Percentiles rank a stretch among this genome's conserved stretches.
phyloP scores from a whole-genome alignment of 2,329 filamentous ascomycete species.

The Sodiomyces alkalinus region DNA sequence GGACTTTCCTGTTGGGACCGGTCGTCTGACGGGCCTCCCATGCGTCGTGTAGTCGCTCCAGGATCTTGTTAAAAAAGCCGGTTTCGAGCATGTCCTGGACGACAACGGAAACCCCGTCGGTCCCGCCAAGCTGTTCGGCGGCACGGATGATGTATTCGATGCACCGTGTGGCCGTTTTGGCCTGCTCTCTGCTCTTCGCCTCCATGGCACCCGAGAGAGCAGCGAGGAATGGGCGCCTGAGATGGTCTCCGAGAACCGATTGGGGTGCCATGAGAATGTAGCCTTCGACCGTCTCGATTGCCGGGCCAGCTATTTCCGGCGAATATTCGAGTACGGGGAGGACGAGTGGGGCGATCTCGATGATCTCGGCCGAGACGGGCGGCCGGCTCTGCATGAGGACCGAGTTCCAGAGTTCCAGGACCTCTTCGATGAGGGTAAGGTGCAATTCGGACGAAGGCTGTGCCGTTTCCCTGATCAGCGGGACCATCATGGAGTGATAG shows the following conservation, averaged over 20 bases:
- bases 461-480: slow-evolving; percentile 67
- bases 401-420: slow-evolving; percentile 74
- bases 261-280: slow-evolving; percentile 57
- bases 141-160: slow-evolving; percentile 51
- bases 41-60: slow-evolving; percentile 51
- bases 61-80: slow-evolving; percentile 46
- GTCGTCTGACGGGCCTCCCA: slow-evolving; percentile 67
- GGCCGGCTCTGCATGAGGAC: slow-evolving; percentile 52
- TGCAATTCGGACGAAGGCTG: slow-evolving; percentile 60
- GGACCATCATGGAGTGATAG: slow-evolving; percentile 68
- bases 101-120: slow-evolving; percentile 45
- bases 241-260: slow-evolving; percentile 44
- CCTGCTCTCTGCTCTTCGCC: slow-evolving; percentile 39
- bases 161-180: slow-evolving; percentile 41
- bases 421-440: slow-evolving; percentile 79
- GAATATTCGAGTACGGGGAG: slow-evolving; percentile 54
- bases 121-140: slow-evolving; percentile 46
- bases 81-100: slow-evolving; percentile 49
- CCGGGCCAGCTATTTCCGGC: slow-evolving; percentile 44
- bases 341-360: slow-evolving; percentile 44
- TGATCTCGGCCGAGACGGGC: slow-evolving; percentile 45
- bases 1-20: slow-evolving; percentile 58
- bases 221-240: slow-evolving; percentile 32
- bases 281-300: slow-evolving; percentile 50
- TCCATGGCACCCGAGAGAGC: slow-evolving; percentile 35